Evolutionary conservation across 495 filamentous ascomycete genomes (phyloP).

Genomic region (Cercophora newfieldiana): DNA sequence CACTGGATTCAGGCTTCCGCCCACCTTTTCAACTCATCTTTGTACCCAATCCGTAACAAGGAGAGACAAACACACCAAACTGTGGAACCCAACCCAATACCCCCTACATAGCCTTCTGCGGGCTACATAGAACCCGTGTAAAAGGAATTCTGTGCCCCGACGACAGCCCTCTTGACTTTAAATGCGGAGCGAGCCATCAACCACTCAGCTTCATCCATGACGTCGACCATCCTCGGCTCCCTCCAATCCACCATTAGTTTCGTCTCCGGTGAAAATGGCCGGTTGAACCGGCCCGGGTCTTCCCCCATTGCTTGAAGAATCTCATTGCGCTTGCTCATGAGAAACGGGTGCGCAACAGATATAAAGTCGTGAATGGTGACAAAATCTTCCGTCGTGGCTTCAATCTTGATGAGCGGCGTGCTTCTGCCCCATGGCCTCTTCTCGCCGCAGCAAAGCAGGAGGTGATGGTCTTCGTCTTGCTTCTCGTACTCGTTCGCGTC

Average conservation of each 20-base stretch:
- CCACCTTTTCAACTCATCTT: no score
- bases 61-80: no score
- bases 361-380: conserved; percentile 30
- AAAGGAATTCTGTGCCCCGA: not conserved
- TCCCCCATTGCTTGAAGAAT: conserved; percentile 18
- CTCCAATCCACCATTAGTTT: conserved; percentile 8
- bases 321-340: conserved; percentile 30
- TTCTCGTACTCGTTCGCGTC: conserved; percentile 16
- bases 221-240: not conserved
- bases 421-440: conserved; percentile 23
- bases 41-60: no score
- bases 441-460: conserved; percentile 24
- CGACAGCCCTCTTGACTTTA: not conserved
- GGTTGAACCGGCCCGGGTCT: conserved; percentile 5
- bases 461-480: conserved; percentile 16
- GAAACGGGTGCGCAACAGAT: conserved; percentile 27
- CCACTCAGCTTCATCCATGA: not conserved
- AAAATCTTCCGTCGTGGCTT: conserved; percentile 16
- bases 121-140: not conserved
- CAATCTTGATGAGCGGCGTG: conserved; percentile 16
- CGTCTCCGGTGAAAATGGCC: conserved; percentile 7
- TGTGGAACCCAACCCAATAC: no score
- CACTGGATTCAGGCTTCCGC: no score
- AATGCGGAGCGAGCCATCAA: not conserved
- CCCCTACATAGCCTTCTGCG: no score